Base-by-base conservation (phyloP, 495 filamentous ascomycete species). In the Gamarada debralockiae region DNA sequence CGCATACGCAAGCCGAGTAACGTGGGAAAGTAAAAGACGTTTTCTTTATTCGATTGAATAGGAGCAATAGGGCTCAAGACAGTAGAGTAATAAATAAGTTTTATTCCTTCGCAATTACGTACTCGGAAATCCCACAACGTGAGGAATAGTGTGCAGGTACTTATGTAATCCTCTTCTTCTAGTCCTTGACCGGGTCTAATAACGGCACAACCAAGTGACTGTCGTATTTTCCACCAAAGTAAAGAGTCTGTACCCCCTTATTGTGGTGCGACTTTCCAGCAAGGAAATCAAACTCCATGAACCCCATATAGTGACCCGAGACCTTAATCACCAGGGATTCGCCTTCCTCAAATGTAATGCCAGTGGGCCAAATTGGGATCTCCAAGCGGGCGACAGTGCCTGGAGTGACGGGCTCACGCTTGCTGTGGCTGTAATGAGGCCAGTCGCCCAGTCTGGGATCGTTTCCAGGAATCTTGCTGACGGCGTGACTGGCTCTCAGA, bases 401-500 rank as follows among this genome's bases (percentile, higher is more conserved):
- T 22, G 25, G 27, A 36, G 25, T 23, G 5, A 49, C 10, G 7
- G 12, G 12, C 46, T 49, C 27, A 10, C 18, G 4, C 17, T 49
- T 49, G 25, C 9, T n/a, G 17, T 49, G 46, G 12, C 4, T 3
- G n/a, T 49, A 15, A 21, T 12, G 3, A 2, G 46, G 46, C 25
- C 17, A 36, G 14, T 24, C 2, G n/a, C n/a, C n/a, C n/a, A n/a
- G n/a, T n/a, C n/a, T n/a, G 5, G 24, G 43, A 14, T 3, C 3
- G 12, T 2, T 2, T 10, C 9, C n/a, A 6, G 3, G 9, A 4
- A n/a, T 31, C 21, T 15, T 14, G 22, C 3, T 4, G 63, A 3
- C 67, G 61, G 9, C 6, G 36, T 70, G 65, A 0, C 67, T 70
- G 3, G 65, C 70, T 10, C 70, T 64, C 18, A 71, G 58, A 8